Percentiles rank a stretch among this genome's conserved stretches.
phyloP scores from a whole-genome alignment of 805 yeast genomes.

The Blastobotrys peoriensis region DNA sequence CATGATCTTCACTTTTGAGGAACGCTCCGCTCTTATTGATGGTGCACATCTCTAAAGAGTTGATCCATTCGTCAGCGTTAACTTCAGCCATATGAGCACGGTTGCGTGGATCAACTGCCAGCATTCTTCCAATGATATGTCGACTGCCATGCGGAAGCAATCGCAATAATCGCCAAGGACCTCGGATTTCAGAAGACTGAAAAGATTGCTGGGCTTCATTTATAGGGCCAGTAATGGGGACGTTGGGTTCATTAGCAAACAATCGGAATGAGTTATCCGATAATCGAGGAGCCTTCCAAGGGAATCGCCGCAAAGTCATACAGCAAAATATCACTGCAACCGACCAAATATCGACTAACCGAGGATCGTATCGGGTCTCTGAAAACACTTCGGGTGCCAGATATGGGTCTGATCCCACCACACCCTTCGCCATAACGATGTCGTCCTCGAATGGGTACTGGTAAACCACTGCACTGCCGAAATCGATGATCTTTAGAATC shows the following conservation, averaged over 20 bases:
- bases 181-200: conserved; percentile 33
- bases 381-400: conserved; percentile 85
- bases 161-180: conserved; percentile 68
- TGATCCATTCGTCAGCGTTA: conserved; percentile 51
- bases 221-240: conserved; percentile 20
- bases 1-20: conserved; percentile 24
- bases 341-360: conserved; percentile 90
- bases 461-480: conserved; percentile 87
- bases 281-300: conserved; percentile 89
- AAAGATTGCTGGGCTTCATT: conserved; percentile 8
- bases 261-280: conserved; percentile 70
- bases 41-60: conserved; percentile 50
- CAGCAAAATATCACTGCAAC: conserved; percentile 89
- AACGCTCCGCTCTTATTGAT: conserved; percentile 21
- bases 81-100: conserved; percentile 59
- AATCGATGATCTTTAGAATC: conserved; percentile 79
- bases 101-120: conserved; percentile 49
- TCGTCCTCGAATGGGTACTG: conserved; percentile 54
- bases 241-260: conserved; percentile 35
- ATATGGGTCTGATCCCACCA: conserved; percentile 95
- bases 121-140: conserved; percentile 56
- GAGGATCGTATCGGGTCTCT: conserved; percentile 63
- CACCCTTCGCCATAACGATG: conserved; percentile 66
- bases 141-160: conserved; percentile 66
- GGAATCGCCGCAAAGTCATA: conserved; percentile 79